Percentiles rank a stretch among this genome's conserved stretches.
These are phyloP conservation scores for Croton laevigatus DNA, from an alignment of 441 rosid species.

Conservation along the genomic window DNA sequence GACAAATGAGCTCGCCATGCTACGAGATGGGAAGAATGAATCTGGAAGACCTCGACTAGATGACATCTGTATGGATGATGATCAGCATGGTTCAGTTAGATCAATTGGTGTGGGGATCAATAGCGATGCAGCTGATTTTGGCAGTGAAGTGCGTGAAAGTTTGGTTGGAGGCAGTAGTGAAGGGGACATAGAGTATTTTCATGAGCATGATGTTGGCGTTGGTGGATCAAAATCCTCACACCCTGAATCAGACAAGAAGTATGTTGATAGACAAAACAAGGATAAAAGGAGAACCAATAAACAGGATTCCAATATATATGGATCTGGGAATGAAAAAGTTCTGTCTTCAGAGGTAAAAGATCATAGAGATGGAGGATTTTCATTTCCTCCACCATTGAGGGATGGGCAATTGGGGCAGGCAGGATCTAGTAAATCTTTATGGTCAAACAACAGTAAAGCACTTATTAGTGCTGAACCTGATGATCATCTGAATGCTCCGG, in stretches of 20 bases:
- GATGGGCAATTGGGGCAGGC: slow-evolving; percentile 55
- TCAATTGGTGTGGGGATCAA: slow-evolving; percentile 94
- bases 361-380: slow-evolving; percentile 59
- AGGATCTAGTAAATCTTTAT: slow-evolving; percentile 54
- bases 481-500: slow-evolving; percentile 48
- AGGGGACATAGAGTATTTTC: slow-evolving; percentile 74
- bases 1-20: slow-evolving; percentile 62
- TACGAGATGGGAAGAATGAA: slow-evolving; percentile 59
- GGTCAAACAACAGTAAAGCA: slow-evolving; percentile 53
- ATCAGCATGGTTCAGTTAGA: slow-evolving; percentile 89
- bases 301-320: slow-evolving; percentile 42
- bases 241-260: slow-evolving; percentile 51
- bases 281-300: slow-evolving; percentile 46
- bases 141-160: slow-evolving; percentile 81
- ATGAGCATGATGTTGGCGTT: slow-evolving; percentile 47
- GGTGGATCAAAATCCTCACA: slow-evolving; percentile 46
- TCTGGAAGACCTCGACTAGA: slow-evolving; percentile 47
- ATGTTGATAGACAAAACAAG: slow-evolving; percentile 36
- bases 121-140: slow-evolving; percentile 86
- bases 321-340: slow-evolving; percentile 47
- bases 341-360: slow-evolving; percentile 39
- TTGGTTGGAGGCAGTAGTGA: slow-evolving; percentile 85
- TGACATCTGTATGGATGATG: slow-evolving; percentile 68
- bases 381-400: slow-evolving; percentile 67
- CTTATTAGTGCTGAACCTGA: slow-evolving; percentile 43